Evolutionary conservation across 192 early-diverging fungal genomes (phyloP).

Genomic region (Coemansia sp.): DNA sequence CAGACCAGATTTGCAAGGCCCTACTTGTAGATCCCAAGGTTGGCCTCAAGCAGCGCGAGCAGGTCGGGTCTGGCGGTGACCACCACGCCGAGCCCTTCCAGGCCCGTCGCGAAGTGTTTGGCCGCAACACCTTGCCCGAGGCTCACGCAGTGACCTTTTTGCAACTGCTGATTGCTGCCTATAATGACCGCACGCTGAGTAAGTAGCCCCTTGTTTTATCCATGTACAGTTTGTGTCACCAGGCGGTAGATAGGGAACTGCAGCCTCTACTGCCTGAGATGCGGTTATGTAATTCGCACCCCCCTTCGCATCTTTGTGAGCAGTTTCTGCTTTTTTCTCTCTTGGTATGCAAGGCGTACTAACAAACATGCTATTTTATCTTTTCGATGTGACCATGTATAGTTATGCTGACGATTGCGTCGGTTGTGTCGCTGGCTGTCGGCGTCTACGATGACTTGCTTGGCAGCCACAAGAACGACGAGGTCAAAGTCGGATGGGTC

Average conservation of each 20-base stretch:
- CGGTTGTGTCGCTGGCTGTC: conserved; percentile 76
- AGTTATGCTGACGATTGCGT: conserved; percentile 85
- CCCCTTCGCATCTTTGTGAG: neutral
- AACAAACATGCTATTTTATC: conserved; percentile 3
- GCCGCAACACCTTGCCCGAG: conserved; percentile 59
- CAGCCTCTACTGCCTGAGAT: neutral
- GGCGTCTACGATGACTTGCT: conserved; percentile 82
- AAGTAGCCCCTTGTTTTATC: conserved; percentile 17
- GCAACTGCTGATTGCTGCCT: conserved; percentile 58
- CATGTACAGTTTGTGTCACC: neutral
- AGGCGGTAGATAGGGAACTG: neutral
- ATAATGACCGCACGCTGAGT: conserved; percentile 70
- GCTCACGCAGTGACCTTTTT: conserved; percentile 56
- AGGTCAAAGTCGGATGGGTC: conserved; percentile 76
- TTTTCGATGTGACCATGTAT: conserved; percentile 17
- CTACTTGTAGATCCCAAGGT: conserved; percentile 61
- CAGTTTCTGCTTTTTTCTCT: neutral
- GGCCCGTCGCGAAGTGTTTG: conserved; percentile 51
- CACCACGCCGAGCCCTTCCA: conserved; percentile 47
- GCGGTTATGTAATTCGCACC: neutral
- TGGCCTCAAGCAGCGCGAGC: conserved; percentile 59
- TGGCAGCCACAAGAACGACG: conserved; percentile 62
- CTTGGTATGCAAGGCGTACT: neutral
- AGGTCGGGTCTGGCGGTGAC: conserved; percentile 27
- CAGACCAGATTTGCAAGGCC: conserved; percentile 57